A percentile compares a stretch with the other conserved stretches of the same genome.
Evolutionary conservation across 805 yeast genomes (phyloP).

Genomic region (Spencermartinsiella europaea): DNA sequence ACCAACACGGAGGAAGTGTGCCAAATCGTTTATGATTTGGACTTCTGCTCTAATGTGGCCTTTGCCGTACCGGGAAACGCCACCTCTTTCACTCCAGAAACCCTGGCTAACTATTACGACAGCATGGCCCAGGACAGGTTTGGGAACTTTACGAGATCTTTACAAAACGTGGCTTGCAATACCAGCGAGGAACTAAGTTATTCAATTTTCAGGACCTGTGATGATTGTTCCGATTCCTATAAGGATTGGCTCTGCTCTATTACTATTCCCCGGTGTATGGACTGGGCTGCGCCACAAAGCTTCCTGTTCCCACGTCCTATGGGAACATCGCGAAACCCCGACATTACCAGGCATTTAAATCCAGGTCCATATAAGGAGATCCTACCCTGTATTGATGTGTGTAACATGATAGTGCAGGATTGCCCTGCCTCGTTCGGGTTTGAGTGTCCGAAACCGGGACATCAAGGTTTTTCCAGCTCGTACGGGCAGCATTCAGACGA

Average conservation of each 20-base stretch:
- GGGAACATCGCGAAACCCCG: constrained; percentile 54
- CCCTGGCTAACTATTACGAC: constrained; percentile 54
- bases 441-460: constrained; percentile 53
- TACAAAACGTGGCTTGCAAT: constrained; percentile 69
- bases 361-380: constrained; percentile 71
- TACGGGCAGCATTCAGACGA: constrained; percentile 28
- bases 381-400: constrained; percentile 78
- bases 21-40: constrained; percentile 64
- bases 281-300: constrained; percentile 26
- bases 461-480: constrained; percentile 16
- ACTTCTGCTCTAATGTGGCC: constrained; percentile 76
- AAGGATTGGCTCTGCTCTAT: constrained; percentile 87
- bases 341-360: constrained; percentile 48
- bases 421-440: constrained; percentile 80
- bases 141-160: constrained; percentile 64
- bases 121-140: constrained; percentile 50
- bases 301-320: constrained; percentile 42
- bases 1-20: constrained; percentile 57
- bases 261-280: constrained; percentile 80
- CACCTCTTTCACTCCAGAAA: constrained; percentile 30
- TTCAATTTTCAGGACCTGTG: constrained; percentile 71
- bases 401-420: constrained; percentile 70
- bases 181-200: constrained; percentile 59
- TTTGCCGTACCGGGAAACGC: constrained; percentile 72
- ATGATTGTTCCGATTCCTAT: constrained; percentile 65